phyloP scores from a whole-genome alignment of 2,329 filamentous ascomycete species.

The Graphiopsis chlorocephala region DNA sequence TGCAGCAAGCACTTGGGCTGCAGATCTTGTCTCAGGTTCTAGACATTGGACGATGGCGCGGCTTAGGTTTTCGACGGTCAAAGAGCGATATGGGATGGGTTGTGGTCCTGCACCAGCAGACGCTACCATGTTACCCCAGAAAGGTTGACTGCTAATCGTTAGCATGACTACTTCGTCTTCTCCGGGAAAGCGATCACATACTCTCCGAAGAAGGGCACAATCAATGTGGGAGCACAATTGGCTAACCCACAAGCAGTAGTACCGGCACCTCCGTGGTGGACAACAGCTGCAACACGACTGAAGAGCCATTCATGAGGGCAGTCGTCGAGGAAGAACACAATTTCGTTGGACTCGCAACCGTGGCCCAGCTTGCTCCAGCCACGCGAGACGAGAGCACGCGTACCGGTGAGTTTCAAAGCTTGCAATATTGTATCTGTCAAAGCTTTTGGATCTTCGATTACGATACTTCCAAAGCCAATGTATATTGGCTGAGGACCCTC shows the following conservation, averaged over 20 bases:
- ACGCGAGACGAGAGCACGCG: conserved; percentile 51
- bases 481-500: conserved; percentile 70
- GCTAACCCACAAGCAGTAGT: conserved; percentile 54
- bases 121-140: conserved; percentile 50
- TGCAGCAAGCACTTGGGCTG: conserved; percentile 58
- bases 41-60: conserved; percentile 47
- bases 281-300: conserved; percentile 49
- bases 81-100: conserved; percentile 73
- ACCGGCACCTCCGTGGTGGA: conserved; percentile 58
- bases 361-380: conserved; percentile 50
- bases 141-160: conserved; percentile 40
- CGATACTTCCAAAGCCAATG: conserved; percentile 77
- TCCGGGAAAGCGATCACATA: conserved; percentile 37
- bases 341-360: conserved; percentile 35
- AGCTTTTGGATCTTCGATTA: conserved; percentile 68
- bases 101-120: conserved; percentile 58
- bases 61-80: conserved; percentile 42
- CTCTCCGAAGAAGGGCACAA: conserved; percentile 58
- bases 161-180: conserved; percentile 20
- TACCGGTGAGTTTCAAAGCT: conserved; percentile 54
- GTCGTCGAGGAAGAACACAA: conserved; percentile 50
- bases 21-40: conserved; percentile 57
- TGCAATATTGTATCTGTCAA: conserved; percentile 69
- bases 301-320: conserved; percentile 58
- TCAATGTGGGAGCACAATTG: conserved; percentile 49